Conservation (phyloP, 2,329 filamentous ascomycete species). For the Xylariales sp. region DNA sequence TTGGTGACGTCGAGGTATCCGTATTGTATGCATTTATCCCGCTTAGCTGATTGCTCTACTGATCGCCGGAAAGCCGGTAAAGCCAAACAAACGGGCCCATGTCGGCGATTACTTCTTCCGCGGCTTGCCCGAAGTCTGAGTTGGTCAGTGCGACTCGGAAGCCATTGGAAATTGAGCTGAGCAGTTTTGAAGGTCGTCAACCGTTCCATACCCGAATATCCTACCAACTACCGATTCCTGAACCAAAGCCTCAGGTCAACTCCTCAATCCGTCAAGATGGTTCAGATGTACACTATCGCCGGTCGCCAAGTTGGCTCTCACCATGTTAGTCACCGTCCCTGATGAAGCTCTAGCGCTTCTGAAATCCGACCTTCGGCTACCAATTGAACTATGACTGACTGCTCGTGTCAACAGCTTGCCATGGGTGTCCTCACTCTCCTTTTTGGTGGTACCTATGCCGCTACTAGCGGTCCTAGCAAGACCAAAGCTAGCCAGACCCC, state of each 20-base stretch:
- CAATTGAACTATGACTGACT: slow-evolving; percentile 9
- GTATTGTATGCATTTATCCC: too few relatives aligned
- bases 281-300: slow-evolving; percentile 49
- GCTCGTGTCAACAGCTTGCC: slow-evolving; percentile 45
- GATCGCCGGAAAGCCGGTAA: too few relatives aligned
- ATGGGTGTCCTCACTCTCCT: slow-evolving; percentile 50
- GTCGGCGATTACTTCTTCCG: slow-evolving; percentile 6
- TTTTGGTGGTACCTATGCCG: slow-evolving; percentile 44
- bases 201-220: slow-evolving; percentile 12
- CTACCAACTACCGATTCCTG: slow-evolving; percentile 14
- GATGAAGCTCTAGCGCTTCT: slow-evolving; percentile 4
- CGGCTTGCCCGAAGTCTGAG: neutral
- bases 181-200: slow-evolving; percentile 22
- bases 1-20: too few relatives aligned
- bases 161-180: slow-evolving; percentile 22
- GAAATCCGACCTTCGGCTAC: slow-evolving; percentile 13
- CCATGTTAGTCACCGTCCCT: slow-evolving; percentile 44
- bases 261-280: slow-evolving; percentile 37
- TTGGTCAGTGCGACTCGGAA: slow-evolving; percentile 9
- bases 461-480: slow-evolving; percentile 41
- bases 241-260: slow-evolving; percentile 17
- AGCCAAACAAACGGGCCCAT: too few relatives aligned
- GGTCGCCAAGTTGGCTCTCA: slow-evolving; percentile 58
- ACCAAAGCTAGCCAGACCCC: slow-evolving; percentile 38
- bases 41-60: too few relatives aligned